Conservation (phyloP, 495 filamentous ascomycete genomes). For the Lophiotrema nucula region DNA sequence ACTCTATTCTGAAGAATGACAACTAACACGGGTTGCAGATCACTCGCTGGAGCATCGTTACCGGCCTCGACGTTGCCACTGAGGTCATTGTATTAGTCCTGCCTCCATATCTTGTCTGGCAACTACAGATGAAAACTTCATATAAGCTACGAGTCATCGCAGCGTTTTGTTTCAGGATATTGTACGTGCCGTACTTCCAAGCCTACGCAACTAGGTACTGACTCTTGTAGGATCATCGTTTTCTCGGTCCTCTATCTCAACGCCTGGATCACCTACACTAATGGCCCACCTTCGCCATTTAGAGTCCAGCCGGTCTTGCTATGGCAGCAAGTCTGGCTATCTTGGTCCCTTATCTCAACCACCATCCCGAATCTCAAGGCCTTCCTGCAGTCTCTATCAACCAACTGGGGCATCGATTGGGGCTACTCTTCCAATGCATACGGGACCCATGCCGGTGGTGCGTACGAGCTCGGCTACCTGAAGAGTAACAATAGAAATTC, state of each 20-base stretch:
- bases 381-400: slow-evolving; percentile 20
- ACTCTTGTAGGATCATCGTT: not conserved
- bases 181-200: slow-evolving; percentile 5
- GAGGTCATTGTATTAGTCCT: slow-evolving; percentile 23
- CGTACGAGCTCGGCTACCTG: not conserved
- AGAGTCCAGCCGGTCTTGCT: not conserved
- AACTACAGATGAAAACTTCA: slow-evolving; percentile 21
- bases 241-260: slow-evolving; percentile 12
- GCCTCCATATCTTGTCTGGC: slow-evolving; percentile 19
- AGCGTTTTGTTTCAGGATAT: slow-evolving; percentile 26
- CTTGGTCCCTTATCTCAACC: slow-evolving; percentile 23
- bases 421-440: slow-evolving; percentile 2
- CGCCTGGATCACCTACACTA: not conserved
- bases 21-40: no score
- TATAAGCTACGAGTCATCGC: slow-evolving; percentile 22
- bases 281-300: slow-evolving; percentile 9
- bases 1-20: no score
- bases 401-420: slow-evolving; percentile 1
- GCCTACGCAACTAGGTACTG: not conserved
- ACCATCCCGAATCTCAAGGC: slow-evolving; percentile 29
- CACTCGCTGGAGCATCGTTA: slow-evolving; percentile 24
- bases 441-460: not conserved
- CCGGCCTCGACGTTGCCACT: slow-evolving; percentile 18
- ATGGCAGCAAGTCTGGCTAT: slow-evolving; percentile 12
- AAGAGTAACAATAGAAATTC: not conserved